Base-by-base conservation (phyloP, 2,329 filamentous ascomycete species). In the Monosporascus sp. region DNA sequence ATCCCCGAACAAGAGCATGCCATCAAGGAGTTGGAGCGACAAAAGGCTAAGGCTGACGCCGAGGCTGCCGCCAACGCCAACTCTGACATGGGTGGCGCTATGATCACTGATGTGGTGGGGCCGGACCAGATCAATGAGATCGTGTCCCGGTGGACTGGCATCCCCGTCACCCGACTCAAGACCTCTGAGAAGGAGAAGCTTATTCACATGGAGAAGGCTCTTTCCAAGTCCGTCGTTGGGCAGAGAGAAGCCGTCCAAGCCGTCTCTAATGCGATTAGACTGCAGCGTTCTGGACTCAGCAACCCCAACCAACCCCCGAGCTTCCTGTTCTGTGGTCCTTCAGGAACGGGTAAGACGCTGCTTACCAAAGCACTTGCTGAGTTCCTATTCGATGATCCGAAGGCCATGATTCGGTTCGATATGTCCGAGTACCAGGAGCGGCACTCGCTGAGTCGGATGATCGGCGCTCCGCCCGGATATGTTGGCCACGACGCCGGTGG, bases 391-490 rank as follows among this genome's bases (percentile, higher is more conserved):
- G 94, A 99, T 68, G 94, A 99, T 63, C 76, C 93, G 25, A 97
- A 97, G 76, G 79, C 93, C 37, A 97, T 99, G 94, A 96, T 99
- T 64, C 88, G 94, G 39, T 96, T 99, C 75, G 94, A 99, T 70
- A 99, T 99, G 94, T 97, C 93, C 5, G 94, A 99, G 72, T 99
- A 99, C 72, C 95, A 99, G 72, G 94, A 99, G 73, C 87, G 93
- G 5, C 94, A 99, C 70, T 88, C 93, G 1, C 82, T 99, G 15
- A 96, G 90, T 69, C 85, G 94, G 55, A 97, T 99, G 90, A 99
- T 99, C 63, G 94, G 94, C 68, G 92, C 94, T 20, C 94, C 94
- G 20, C 94, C 94, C 5, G 94, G 94, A 58, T 99, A 99, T 62
- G 92, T 99, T 55, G 94, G 94, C 17, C 93, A 99, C 68, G 94